Percentiles rank a stretch among this genome's conserved stretches.
Evolutionary conservation across 371 early-diverging fungal genomes (phyloP).

Genomic region (Astathelohania contejeani): DNA sequence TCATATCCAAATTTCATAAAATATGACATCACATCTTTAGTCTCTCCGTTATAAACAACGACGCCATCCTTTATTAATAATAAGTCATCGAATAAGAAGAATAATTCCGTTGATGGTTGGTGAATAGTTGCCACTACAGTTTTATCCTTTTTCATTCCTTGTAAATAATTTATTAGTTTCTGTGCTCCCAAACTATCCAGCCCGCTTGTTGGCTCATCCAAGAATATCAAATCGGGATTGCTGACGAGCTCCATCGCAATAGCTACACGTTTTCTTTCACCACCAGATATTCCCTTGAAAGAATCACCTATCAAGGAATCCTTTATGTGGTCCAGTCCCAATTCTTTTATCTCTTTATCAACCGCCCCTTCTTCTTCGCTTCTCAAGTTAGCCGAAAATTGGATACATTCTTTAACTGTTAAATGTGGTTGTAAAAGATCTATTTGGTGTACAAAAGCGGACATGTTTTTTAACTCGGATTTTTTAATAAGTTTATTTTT

Average conservation of each 20-base stretch:
- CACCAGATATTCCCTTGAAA: constrained; percentile 62
- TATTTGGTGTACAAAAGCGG: constrained; percentile 71
- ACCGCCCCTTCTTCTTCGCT: constrained; percentile 54
- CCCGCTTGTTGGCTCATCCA: constrained; percentile 80
- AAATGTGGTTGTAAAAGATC: constrained; percentile 65
- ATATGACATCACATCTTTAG: constrained; percentile 52
- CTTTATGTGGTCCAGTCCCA: constrained; percentile 56
- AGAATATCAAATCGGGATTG: constrained; percentile 65
- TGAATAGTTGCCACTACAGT: constrained; percentile 20
- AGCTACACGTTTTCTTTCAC: constrained; percentile 67
- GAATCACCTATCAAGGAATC: constrained; percentile 58
- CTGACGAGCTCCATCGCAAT: constrained; percentile 69
- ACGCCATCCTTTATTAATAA: constrained; percentile 22
- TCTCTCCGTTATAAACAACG: constrained; percentile 54
- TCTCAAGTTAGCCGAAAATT: constrained; percentile 54
- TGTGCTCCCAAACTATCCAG: constrained; percentile 58
- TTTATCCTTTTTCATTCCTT: constrained; percentile 4
- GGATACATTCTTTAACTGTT: constrained; percentile 72
- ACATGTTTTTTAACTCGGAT: neutral
- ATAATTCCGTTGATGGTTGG: constrained; percentile 42
- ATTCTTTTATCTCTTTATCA: constrained; percentile 55
- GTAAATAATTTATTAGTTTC: constrained; percentile 26
- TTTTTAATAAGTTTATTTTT: neutral
- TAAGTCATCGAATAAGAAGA: constrained; percentile 39
- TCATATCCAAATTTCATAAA: constrained; percentile 59